Evolutionary conservation across 2,329 filamentous ascomycete genomes (phyloP).

Genomic region (Bipolaris gigantea): DNA sequence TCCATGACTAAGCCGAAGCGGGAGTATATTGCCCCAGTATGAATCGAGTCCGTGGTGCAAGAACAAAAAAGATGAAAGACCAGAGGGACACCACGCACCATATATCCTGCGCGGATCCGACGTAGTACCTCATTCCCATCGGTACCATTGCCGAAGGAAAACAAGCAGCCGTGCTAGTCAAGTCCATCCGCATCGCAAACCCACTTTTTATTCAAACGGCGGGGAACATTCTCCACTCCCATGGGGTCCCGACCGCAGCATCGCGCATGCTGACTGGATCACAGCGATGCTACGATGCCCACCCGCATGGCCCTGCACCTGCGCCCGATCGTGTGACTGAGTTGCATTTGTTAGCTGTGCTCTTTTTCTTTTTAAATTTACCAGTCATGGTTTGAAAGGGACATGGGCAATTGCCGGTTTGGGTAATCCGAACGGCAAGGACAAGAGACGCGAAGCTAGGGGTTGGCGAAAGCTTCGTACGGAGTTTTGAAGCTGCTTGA

Average conservation of each 20-base stretch:
- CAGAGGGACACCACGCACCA: not conserved
- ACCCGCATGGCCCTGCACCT: not conserved
- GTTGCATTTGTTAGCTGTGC: not conserved
- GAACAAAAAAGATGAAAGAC: not conserved
- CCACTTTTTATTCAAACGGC: not conserved
- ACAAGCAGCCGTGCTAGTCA: not conserved
- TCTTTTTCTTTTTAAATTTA: not conserved
- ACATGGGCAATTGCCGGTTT: not conserved
- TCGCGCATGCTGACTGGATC: conserved; percentile 2
- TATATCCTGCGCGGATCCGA: not conserved
- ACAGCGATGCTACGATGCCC: not conserved
- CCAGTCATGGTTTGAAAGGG: not conserved
- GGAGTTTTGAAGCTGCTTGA: not conserved
- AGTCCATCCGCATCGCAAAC: not conserved
- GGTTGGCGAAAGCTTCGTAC: conserved; percentile 1
- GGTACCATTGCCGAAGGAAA: not conserved
- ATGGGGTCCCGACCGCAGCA: not conserved
- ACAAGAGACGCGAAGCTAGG: not conserved
- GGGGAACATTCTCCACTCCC: not conserved
- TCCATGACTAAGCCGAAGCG: conserved; percentile 17
- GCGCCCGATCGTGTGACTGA: not conserved
- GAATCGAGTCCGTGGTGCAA: not conserved
- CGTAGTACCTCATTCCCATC: not conserved
- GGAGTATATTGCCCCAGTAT: not conserved
- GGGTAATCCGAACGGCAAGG: not conserved